Conservation (phyloP, 2,329 filamentous ascomycete species). For the Colletotrichum horii region DNA sequence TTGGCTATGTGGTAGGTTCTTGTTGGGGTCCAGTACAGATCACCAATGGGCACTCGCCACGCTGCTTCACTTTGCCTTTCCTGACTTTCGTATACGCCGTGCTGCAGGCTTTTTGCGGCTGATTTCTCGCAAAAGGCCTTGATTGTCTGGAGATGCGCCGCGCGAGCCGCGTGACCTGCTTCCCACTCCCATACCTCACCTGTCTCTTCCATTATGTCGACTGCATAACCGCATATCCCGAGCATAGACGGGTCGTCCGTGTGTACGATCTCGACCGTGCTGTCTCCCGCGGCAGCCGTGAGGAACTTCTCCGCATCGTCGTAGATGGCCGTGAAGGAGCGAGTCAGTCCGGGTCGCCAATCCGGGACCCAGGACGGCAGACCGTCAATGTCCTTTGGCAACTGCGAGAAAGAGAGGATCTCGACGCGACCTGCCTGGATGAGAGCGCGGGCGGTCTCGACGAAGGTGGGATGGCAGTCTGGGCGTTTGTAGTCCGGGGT, state of each 20-base stretch:
- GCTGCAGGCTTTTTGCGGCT: neutral
- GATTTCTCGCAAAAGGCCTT: neutral
- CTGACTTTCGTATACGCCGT: neutral
- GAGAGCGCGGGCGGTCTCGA: conserved; percentile 1
- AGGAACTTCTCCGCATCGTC: neutral
- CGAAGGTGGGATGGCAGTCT: neutral
- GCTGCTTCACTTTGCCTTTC: neutral
- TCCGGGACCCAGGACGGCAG: conserved; percentile 44
- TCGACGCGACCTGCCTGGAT: conserved; percentile 1
- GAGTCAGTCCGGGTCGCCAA: conserved; percentile 29
- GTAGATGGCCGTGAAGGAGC: neutral
- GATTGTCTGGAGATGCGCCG: neutral
- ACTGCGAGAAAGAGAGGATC: conserved; percentile 10
- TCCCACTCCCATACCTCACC: conserved; percentile 7
- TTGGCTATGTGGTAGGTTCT: neutral
- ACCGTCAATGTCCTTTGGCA: conserved; percentile 3
- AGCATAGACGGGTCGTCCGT: neutral
- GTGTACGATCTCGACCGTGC: neutral
- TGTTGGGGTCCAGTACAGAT: neutral
- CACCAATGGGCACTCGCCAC: conserved; percentile 14
- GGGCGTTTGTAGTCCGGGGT: neutral
- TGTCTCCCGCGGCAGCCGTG: neutral
- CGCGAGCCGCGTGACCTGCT: neutral
- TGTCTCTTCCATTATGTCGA: conserved; percentile 13
- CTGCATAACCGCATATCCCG: conserved; percentile 5